Evolutionary conservation across 1,139 yeast genomes (phyloP), one percentile per base, ranked within the genome.

Genomic region (Entelexis sorbosivorans): DNA sequence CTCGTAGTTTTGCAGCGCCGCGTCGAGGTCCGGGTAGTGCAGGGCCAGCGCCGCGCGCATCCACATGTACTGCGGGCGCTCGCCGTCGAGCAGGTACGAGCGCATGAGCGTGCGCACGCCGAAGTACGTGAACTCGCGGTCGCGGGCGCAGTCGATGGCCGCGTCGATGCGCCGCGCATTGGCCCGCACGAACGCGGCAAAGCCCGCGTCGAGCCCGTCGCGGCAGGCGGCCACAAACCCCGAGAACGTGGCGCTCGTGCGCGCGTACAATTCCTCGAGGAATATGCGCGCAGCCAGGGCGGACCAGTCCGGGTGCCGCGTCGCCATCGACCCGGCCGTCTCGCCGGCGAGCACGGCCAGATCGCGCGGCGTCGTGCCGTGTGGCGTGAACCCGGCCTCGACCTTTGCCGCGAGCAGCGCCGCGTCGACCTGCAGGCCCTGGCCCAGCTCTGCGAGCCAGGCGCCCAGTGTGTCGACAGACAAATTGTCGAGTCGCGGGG

Each of bases 261-360:
- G 82, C 65, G 81, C 82, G 69, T 85, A 94, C 60, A 87, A 73
- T 62, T 79, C 77, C 29, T 86, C 76, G 46, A 85, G 79, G 33
- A 89, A 87, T 49, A 88, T 75, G 68, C 96, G 76, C 16, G 95
- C 95, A 28, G 95, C 96, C 60, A 88, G 73, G 26, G 76, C 74
- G 31, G 95, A 87, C 63, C 85, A 85, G 67, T 87, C 95, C 11
- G 95, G 95, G 65, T 88, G 96, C 51, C 80, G 75, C 14, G 95
- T 86, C 51, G 94, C 81, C 87, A 86, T 79, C 59, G 82, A 79
- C 28, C 95, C 95, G 48, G 93, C 84, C 31, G 91, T 82, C 67
- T 88, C 96, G 19, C 95, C 89, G 42, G 89, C 84, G 20, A 88
- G 75, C 64, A 82, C 81, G 58, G 80, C 82, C 57, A 85, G 70